Conservation (phyloP, 768 basidiomycete species). For the Austroboletus eburneus region DNA sequence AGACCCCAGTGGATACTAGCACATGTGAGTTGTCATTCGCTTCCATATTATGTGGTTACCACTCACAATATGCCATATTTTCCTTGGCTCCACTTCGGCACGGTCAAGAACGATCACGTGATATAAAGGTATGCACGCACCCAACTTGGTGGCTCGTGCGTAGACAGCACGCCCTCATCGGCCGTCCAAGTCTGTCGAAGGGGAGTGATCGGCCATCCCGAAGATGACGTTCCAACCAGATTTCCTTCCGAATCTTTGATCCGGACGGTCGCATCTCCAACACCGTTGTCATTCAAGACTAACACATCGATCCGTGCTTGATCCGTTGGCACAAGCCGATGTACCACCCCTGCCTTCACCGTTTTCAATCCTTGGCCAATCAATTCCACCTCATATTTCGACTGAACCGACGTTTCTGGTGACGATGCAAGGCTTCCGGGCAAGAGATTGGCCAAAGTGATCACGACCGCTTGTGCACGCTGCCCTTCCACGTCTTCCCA, state of each 20-base stretch:
- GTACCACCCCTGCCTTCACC: slow-evolving; percentile 36
- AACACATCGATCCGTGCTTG: slow-evolving; percentile 48
- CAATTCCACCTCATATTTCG: slow-evolving; percentile 35
- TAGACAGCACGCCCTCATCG: slow-evolving; percentile 33
- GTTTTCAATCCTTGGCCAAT: slow-evolving; percentile 40
- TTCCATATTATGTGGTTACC: not conserved
- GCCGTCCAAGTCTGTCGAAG: slow-evolving; percentile 40
- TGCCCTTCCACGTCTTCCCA: slow-evolving; percentile 39
- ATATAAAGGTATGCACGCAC: slow-evolving; percentile 25
- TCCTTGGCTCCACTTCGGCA: slow-evolving; percentile 42
- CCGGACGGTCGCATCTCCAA: slow-evolving; percentile 27
- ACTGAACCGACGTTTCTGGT: slow-evolving; percentile 29
- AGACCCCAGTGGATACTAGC: slow-evolving; percentile 47
- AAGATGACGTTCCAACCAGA: slow-evolving; percentile 31
- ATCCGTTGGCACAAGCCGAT: slow-evolving; percentile 48
- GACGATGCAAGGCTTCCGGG: slow-evolving; percentile 30
- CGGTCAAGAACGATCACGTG: not conserved
- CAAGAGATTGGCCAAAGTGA: slow-evolving; percentile 50
- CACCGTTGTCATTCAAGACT: slow-evolving; percentile 33
- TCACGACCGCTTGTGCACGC: slow-evolving; percentile 46
- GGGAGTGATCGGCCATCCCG: slow-evolving; percentile 38
- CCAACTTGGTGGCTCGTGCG: slow-evolving; percentile 55
- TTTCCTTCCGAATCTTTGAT: slow-evolving; percentile 35
- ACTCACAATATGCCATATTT: slow-evolving; percentile 57
- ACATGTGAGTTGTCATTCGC: slow-evolving; percentile 10